Conservation (phyloP, 108 stramenopile genomes). For the Bacterosira constricta region DNA sequence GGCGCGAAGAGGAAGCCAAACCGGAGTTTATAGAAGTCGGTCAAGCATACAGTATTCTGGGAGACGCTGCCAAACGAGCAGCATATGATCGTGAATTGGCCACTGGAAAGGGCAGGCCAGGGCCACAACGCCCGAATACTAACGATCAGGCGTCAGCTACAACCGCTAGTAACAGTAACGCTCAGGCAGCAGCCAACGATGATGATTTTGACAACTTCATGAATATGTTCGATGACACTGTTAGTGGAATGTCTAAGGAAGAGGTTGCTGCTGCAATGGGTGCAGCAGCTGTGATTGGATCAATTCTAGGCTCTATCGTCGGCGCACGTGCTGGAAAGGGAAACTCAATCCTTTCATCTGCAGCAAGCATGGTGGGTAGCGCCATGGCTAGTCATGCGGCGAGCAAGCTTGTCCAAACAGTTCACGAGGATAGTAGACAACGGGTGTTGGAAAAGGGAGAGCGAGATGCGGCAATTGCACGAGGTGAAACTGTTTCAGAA, state of each 20-base stretch:
- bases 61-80: constrained; percentile 56
- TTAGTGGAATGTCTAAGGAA: constrained; percentile 70
- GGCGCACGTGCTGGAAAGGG: constrained; percentile 37
- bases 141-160: neutral
- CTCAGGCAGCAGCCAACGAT: neutral
- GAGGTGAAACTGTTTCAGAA: constrained; percentile 59
- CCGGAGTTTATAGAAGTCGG: constrained; percentile 80
- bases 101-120: constrained; percentile 5
- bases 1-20: constrained; percentile 59
- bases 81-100: constrained; percentile 66
- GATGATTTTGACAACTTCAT: constrained; percentile 58
- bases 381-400: constrained; percentile 66
- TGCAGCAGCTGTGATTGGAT: constrained; percentile 56
- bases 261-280: constrained; percentile 69
- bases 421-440: constrained; percentile 64
- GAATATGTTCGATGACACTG: constrained; percentile 67
- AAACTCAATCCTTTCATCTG: constrained; percentile 50
- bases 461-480: constrained; percentile 42
- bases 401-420: constrained; percentile 39
- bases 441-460: constrained; percentile 59
- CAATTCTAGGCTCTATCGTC: constrained; percentile 61
- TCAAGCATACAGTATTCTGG: constrained; percentile 77
- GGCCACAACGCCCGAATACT: neutral
- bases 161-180: neutral
- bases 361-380: constrained; percentile 60